phyloP scores from a whole-genome alignment of 2,329 filamentous ascomycete species.

The Cordyceps tenuipes region DNA sequence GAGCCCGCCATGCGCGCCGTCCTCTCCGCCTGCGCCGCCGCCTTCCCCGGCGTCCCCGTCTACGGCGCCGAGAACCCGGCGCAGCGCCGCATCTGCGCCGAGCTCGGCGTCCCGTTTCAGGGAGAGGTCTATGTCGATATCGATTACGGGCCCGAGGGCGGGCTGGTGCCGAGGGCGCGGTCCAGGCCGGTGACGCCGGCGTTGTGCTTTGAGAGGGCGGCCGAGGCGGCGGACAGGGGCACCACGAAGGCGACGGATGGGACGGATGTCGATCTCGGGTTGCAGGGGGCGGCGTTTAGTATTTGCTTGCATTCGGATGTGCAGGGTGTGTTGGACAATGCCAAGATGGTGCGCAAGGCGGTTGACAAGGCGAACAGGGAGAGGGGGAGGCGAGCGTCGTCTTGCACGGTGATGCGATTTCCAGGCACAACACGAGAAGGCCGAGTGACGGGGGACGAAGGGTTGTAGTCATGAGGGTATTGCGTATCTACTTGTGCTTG shows the following conservation, averaged over 20 bases:
- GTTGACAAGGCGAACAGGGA: constrained; percentile 7
- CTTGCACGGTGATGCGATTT: too few relatives aligned
- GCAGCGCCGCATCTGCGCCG: constrained; percentile 15
- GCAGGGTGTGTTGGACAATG: constrained; percentile 10
- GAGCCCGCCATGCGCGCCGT: constrained; percentile 20
- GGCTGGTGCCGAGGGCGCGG: constrained; percentile 11
- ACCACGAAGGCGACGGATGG: neutral
- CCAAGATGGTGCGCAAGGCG: constrained; percentile 6
- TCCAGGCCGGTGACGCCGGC: constrained; percentile 12
- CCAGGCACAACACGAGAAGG: too few relatives aligned
- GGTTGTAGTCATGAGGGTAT: too few relatives aligned
- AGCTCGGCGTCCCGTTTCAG: constrained; percentile 14
- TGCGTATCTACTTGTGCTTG: too few relatives aligned
- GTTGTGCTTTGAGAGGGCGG: constrained; percentile 11
- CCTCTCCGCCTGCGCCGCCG: constrained; percentile 17
- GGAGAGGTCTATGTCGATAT: constrained; percentile 19
- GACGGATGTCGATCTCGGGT: neutral
- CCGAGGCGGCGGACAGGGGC: neutral
- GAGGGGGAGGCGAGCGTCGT: neutral
- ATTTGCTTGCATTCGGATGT: constrained; percentile 14
- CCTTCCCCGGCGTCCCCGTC: constrained; percentile 21
- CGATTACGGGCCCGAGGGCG: constrained; percentile 17
- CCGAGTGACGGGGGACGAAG: too few relatives aligned
- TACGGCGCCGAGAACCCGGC: constrained; percentile 16
- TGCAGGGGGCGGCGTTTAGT: constrained; percentile 1